Base-by-base conservation (phyloP, 805 yeast genomes). In the Myxozyma udenii region DNA sequence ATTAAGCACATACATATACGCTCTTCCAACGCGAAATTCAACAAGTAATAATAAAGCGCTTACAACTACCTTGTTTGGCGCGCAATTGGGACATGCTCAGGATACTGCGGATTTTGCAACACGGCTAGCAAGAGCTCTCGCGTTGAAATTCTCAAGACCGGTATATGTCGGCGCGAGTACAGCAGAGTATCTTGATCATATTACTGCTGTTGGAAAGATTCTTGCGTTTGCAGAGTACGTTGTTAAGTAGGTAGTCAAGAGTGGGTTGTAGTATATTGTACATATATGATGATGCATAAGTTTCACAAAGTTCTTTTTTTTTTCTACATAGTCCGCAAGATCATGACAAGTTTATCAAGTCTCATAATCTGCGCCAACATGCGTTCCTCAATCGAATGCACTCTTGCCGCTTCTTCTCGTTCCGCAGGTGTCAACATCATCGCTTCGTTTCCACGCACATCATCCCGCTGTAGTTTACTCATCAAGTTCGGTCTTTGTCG, bases 381-480 rank as follows among this genome's bases (percentile, higher is more conserved):
- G 40, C 54, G 60, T 40, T 64, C 68, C 58, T 72, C 75, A 7
- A 51, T 47, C n/a, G 37, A 41, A 16, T 60, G 36, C 56, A 85
- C 76, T 57, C 74, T 73, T 50, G 79, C 79, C 60, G 89, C 72
- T 58, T 87, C 91, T 50, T 80, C 77, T 58, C 86, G 72, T 68
- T 91, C 98, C 43, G 83, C 78, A 19, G 84, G 83, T 36, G 89
- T 71, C 43, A 93, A 69, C 54, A 85, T 75, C 61, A 84, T 88
- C 26, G 78, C 37, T 65, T 87, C 96, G 58, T 79, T 78, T 1
- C 93, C 95, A 63, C 79, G 81, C 16, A 91, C 96, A 64, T 93
- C 98, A 55, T 85, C 95, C 69, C 98, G 78, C 57, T 84, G 84
- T 50, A 90, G 82, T 68, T 91, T 91, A 25, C 83, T 83, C 48